These are phyloP conservation scores for Fusarium beomiforme DNA, from an alignment of 2,329 filamentous ascomycete genomes.

Conservation along the genomic window DNA sequence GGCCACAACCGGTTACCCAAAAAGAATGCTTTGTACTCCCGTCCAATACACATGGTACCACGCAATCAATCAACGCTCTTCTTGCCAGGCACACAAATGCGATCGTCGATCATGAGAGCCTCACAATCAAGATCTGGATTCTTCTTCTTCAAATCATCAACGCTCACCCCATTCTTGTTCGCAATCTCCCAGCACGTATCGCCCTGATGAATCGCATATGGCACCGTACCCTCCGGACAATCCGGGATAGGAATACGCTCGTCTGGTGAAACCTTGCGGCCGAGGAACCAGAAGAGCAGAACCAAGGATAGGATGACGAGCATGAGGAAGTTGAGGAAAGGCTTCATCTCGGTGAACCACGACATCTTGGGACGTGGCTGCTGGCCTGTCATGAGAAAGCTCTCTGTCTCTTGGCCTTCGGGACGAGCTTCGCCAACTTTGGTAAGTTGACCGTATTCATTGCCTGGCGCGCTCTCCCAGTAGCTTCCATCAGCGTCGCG, in stretches of 20 bases:
- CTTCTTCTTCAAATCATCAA: constrained; percentile 57
- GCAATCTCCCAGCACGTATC: constrained; percentile 66
- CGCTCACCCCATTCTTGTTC: constrained; percentile 51
- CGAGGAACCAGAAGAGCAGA: constrained; percentile 60
- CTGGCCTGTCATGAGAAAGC: constrained; percentile 44
- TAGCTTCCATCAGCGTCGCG: constrained; percentile 58
- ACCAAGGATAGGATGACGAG: constrained; percentile 62
- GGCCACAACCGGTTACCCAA: neutral
- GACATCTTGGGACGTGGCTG: constrained; percentile 48
- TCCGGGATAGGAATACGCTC: constrained; percentile 18
- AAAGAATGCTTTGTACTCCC: neutral
- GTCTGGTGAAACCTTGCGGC: constrained; percentile 43
- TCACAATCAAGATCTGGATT: constrained; percentile 62
- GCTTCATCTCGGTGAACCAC: constrained; percentile 62
- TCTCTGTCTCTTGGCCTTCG: constrained; percentile 44
- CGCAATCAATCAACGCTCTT: neutral
- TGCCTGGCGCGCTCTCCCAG: constrained; percentile 62
- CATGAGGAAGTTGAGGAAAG: constrained; percentile 68
- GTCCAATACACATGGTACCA: neutral
- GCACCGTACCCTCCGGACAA: constrained; percentile 46
- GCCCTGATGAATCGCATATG: constrained; percentile 55
- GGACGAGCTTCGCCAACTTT: constrained; percentile 48
- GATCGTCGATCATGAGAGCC: constrained; percentile 52
- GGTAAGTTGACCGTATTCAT: constrained; percentile 59
- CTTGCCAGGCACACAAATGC: constrained; percentile 56